Base-by-base conservation (phyloP, 495 filamentous ascomycete genomes). In the Annulohypoxylon maeteangense region DNA sequence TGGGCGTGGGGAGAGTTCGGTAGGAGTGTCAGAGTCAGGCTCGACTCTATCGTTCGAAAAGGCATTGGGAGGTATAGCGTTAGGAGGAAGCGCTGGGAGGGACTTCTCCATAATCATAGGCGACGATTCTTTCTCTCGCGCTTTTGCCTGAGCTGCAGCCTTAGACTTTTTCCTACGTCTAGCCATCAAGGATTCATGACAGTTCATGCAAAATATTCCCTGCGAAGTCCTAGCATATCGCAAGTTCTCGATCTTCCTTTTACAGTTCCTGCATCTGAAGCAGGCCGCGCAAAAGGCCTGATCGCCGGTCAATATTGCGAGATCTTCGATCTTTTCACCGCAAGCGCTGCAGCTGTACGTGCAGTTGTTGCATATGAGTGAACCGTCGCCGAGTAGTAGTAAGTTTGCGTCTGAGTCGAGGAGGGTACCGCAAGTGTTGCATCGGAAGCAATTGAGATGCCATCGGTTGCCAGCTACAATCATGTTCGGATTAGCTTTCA, bases 181-280 rank as follows among this genome's bases (percentile, higher is more conserved):
- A 50, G 95, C 93, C 96, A 99, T 99, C 31, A 99, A 81, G n/a
- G 93, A 94, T 76, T 99, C 96, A 77, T 99, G 96, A 77, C 96
- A 99, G 76, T 91, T 94, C 96, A 99, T 99, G 84, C 96, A 99
- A 78, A 99, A 98, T 56, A 98, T 99, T 38, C 96, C 96, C 78
- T 98, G 95, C 10, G 96, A 98, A 0, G 96, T 99, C 64, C 95
- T 87, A 18, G 96, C 96, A 86, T 99, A 99, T 75, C 96, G 92
- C 58, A 99, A 84, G 77, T 99, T 99, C 78, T 99, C 96, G 48
- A 99, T 99, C 82, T 97, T 96, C 76, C 90, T 87, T 81, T 98
- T 99, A 86, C 96, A 99, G 78, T 98, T 99, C 68, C 96, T 87
- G 79, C 96, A 99, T 74, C 93, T 88, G 81, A 99, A 99, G 81